Conservation (phyloP, 352 stramenopile species). For the Globisporangium nodosum region DNA sequence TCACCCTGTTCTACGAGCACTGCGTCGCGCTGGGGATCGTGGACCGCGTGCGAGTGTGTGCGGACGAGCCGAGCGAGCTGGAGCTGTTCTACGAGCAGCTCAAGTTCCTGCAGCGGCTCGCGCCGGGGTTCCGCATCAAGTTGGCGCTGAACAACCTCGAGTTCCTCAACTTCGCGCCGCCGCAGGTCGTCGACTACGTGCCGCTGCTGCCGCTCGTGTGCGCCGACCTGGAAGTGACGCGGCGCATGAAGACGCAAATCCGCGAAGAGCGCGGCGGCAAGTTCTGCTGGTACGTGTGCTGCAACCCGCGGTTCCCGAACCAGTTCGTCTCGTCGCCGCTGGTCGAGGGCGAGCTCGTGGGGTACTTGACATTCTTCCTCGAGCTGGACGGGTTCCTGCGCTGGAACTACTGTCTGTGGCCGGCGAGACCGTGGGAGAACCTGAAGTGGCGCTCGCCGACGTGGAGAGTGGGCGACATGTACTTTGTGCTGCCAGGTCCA, state of each 20-base stretch:
- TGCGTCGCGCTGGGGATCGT: slow-evolving; percentile 48
- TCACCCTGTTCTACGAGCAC: slow-evolving; percentile 63
- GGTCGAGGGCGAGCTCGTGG: slow-evolving; percentile 65
- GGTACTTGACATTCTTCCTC: slow-evolving; percentile 73
- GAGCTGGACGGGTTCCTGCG: slow-evolving; percentile 73
- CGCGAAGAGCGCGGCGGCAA: slow-evolving; percentile 45
- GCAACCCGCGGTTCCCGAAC: slow-evolving; percentile 58
- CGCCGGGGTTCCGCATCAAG: slow-evolving; percentile 66
- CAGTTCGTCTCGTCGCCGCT: slow-evolving; percentile 77
- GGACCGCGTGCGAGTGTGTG: slow-evolving; percentile 63
- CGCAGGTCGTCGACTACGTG: slow-evolving; percentile 68
- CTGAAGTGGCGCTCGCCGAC: slow-evolving; percentile 54
- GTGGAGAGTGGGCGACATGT: slow-evolving; percentile 82
- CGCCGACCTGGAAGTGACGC: slow-evolving; percentile 55
- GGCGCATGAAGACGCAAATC: slow-evolving; percentile 41
- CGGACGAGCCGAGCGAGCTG: slow-evolving; percentile 59
- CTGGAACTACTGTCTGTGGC: slow-evolving; percentile 84
- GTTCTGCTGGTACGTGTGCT: slow-evolving; percentile 83
- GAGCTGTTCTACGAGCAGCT: slow-evolving; percentile 58
- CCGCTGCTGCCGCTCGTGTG: slow-evolving; percentile 64
- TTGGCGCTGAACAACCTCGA: slow-evolving; percentile 70
- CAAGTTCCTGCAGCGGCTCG: slow-evolving; percentile 52
- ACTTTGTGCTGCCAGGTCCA: slow-evolving; percentile 66
- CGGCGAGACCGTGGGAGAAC: slow-evolving; percentile 43
- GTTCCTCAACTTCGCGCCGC: slow-evolving; percentile 56